These are phyloP conservation scores for Lablab purpureus DNA, from an alignment of 306 rosid species.

Conservation along the genomic window DNA sequence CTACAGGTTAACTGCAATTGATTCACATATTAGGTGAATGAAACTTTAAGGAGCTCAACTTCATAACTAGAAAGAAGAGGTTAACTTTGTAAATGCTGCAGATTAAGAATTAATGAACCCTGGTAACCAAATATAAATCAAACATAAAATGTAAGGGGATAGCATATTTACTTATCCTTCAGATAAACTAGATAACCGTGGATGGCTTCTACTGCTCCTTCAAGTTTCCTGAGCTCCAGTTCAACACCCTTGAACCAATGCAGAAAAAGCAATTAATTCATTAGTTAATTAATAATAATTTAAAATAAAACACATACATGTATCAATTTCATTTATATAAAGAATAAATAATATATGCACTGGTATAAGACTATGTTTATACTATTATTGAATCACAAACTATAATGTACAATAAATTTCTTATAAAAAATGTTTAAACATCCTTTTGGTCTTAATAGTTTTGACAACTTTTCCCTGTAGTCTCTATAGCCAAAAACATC, in stretches of 20 bases:
- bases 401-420: neutral
- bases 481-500: too few species aligned
- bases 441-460: too few species aligned
- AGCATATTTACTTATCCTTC: slow-evolving; percentile 50
- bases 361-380: neutral
- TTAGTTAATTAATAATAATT: neutral
- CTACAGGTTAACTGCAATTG: neutral
- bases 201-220: slow-evolving; percentile 54
- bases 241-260: slow-evolving; percentile 57
- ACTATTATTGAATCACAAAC: neutral
- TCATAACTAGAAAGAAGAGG: neutral
- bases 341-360: neutral
- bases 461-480: too few species aligned
- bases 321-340: neutral
- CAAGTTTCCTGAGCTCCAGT: slow-evolving; percentile 59
- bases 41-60: neutral
- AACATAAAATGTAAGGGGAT: neutral
- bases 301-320: neutral
- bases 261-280: neutral
- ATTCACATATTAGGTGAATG: neutral
- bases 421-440: neutral
- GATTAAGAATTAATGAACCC: slow-evolving; percentile 5
- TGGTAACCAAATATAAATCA: neutral
- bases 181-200: slow-evolving; percentile 50
- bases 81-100: neutral